phyloP scores from a whole-genome alignment of 2,329 filamentous ascomycete genomes.

The Colletotrichum endophyticum region DNA sequence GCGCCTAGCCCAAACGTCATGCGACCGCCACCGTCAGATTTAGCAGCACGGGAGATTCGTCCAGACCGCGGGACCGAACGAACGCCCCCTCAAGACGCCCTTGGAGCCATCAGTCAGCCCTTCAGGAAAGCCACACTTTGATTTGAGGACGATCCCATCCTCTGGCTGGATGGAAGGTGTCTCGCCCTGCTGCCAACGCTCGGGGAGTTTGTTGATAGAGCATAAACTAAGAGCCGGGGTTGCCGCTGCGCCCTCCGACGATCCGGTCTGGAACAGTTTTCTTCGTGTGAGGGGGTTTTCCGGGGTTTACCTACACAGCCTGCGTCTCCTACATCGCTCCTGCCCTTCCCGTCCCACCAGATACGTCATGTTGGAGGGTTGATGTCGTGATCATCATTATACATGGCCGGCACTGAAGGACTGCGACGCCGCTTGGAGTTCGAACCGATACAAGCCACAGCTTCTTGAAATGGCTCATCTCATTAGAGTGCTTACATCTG shows the following conservation, averaged over 20 bases:
- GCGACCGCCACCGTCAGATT: conserved; percentile 1
- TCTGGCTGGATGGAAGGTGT: too few species aligned
- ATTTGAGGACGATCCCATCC: background rate
- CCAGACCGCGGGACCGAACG: background rate
- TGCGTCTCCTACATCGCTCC: background rate
- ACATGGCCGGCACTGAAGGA: background rate
- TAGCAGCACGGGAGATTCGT: background rate
- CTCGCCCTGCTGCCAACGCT: background rate
- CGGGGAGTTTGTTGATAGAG: background rate
- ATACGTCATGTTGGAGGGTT: background rate
- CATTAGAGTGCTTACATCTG: background rate
- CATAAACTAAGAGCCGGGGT: background rate
- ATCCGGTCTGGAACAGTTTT: background rate
- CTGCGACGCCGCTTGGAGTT: background rate
- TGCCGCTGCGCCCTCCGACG: background rate
- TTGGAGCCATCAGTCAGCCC: background rate
- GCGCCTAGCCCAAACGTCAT: background rate
- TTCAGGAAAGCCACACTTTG: background rate
- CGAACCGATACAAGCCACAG: background rate
- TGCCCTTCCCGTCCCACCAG: accelerated
- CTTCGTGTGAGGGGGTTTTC: background rate
- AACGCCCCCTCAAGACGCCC: background rate
- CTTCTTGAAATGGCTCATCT: background rate
- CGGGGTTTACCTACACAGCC: background rate
- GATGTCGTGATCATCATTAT: background rate